Base-by-base conservation (phyloP, 148 eudicot species). In the Fallopia convolvulus region DNA sequence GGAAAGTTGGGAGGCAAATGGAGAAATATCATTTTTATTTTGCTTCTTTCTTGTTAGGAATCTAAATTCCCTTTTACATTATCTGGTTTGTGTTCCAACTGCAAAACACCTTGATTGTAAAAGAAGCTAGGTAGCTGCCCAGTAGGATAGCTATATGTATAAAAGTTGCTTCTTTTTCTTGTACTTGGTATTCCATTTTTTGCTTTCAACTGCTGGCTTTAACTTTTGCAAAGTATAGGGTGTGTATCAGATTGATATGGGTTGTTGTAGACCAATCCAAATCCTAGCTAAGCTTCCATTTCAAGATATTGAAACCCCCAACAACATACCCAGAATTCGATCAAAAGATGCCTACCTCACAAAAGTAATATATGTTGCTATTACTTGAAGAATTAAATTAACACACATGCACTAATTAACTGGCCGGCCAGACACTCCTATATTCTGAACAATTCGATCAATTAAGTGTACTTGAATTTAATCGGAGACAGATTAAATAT, bases 71-170 rank as follows among this genome's bases (percentile, higher is more conserved):
- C 32, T 61, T 61, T 61, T 61, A 26, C 20, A 56, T 17, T 15
- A 33, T 58, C 1, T 23, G 30, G 70, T 30, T 12, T 20, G 7
- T 36, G 7, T 36, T 66, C n/a, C 20, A 66, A 66, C 20, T 66
- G 42, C 72, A 66, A 66, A 66, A 66, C 42, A 66, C 72, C 41
- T 66, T 66, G 72, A 66, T 66, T 66, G 72, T 66, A 66, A 32
- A 66, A 66, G 72, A 66, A 66, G 72, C 41, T 66, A 66, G 8
- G 13, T 21, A 61, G 9, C 30, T 12, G 14, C 0, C 11, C 58
- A 36, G 39, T 36, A 17, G 6, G 6, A 20, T 56, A 18, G 26
- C 63, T n/a, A 20, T 63, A 8, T 63, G 39, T 4, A 63, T 63
- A 26, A 63, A 63, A 63, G 15, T 36, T 33, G 41, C 72, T 66